phyloP scores from a whole-genome alignment of 805 yeast species.

The Metschnikowia lochheadii region DNA sequence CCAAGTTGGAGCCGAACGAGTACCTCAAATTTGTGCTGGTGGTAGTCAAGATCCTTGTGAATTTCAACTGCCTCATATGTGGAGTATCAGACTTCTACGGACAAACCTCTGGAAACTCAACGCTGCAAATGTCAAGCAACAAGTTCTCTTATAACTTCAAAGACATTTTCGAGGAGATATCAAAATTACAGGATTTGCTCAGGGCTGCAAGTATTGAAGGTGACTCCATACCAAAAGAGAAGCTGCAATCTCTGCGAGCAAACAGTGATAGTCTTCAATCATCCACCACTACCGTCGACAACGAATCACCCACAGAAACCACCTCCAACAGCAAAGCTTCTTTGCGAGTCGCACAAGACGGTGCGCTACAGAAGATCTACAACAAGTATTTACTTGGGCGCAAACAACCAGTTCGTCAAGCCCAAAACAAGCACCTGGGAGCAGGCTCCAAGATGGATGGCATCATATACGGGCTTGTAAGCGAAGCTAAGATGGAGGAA shows the following conservation, averaged over 20 bases:
- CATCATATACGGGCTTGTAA: constrained; percentile 23
- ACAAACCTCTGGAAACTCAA: neutral
- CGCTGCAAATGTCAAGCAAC: neutral
- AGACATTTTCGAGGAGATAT: constrained; percentile 15
- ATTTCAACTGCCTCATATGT: constrained; percentile 26
- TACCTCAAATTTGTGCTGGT: constrained; percentile 34
- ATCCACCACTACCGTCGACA: neutral
- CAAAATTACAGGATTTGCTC: neutral
- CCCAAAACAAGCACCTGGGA: neutral
- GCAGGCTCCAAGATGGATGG: constrained; percentile 4
- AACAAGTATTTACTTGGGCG: neutral
- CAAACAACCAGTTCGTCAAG: neutral
- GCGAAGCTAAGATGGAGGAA: constrained; percentile 17
- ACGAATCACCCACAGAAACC: neutral
- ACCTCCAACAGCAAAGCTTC: neutral
- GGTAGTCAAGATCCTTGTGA: constrained; percentile 34
- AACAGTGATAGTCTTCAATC: neutral
- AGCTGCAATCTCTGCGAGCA: neutral
- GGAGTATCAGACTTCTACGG: neutral
- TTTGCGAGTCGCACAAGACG: neutral
- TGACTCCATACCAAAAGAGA: neutral
- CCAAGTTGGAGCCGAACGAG: constrained; percentile 34
- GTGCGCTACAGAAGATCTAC: neutral
- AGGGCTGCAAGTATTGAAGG: neutral
- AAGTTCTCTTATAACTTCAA: constrained; percentile 18